Percentiles rank a stretch among this genome's conserved stretches.
phyloP scores from a whole-genome alignment of 1,284 basidiomycete species.

The Grifola frondosa region DNA sequence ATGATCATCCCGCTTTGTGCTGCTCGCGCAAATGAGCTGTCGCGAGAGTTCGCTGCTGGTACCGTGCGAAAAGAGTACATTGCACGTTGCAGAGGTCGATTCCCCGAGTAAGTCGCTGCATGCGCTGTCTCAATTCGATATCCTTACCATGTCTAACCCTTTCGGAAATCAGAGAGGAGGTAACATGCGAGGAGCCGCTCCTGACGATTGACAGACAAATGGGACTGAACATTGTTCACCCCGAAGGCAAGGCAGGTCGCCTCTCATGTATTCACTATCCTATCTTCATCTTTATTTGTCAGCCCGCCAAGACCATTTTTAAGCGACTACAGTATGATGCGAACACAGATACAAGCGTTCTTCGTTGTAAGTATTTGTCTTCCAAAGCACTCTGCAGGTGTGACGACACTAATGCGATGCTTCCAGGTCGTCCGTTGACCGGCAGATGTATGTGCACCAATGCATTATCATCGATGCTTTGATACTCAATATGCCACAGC shows the following conservation, averaged over 20 bases:
- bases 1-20: slow-evolving; percentile 91
- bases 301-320: slow-evolving; percentile 92
- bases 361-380: slow-evolving; percentile 65
- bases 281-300: neutral
- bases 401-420: slow-evolving; percentile 2
- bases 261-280: neutral
- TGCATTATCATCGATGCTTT: neutral
- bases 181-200: slow-evolving; percentile 84
- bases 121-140: neutral
- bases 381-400: neutral
- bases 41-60: slow-evolving; percentile 81
- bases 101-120: slow-evolving; percentile 66
- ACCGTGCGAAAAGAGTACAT: slow-evolving; percentile 90
- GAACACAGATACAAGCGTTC: slow-evolving; percentile 81
- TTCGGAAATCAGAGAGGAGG: slow-evolving; percentile 58
- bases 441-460: slow-evolving; percentile 73
- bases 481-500: slow-evolving; percentile 47
- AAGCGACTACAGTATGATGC: slow-evolving; percentile 83
- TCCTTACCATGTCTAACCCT: too few species aligned
- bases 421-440: slow-evolving; percentile 76
- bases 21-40: slow-evolving; percentile 69
- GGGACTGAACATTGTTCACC: slow-evolving; percentile 93
- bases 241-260: slow-evolving; percentile 79
- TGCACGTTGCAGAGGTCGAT: slow-evolving; percentile 80
- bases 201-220: slow-evolving; percentile 94